A percentile compares a stretch with the other conserved stretches of the same genome.
Conservation (phyloP, 257 asterid genomes). For the Cruciata laevipes region DNA sequence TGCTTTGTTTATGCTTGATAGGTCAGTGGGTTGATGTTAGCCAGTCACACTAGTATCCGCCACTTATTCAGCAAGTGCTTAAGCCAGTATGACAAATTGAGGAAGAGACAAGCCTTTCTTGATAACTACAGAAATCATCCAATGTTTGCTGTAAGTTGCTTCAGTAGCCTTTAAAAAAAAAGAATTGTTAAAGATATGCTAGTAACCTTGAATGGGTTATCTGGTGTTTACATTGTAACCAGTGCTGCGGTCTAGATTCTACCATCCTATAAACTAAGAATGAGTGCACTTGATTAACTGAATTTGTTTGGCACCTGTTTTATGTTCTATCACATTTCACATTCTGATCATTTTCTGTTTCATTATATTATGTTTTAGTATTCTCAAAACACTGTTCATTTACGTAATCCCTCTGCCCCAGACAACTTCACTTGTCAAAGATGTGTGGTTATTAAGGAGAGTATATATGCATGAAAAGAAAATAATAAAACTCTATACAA, state of each 20-base stretch:
- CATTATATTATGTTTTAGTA: not conserved
- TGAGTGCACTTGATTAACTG: not conserved
- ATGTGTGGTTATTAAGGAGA: not conserved
- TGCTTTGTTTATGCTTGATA: conserved; percentile 23
- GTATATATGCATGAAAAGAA: not conserved
- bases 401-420: not conserved
- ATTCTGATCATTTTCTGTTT: too few species aligned
- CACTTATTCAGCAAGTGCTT: conserved; percentile 91
- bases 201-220: not conserved
- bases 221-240: not conserved
- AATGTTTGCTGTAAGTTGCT: conserved; percentile 86
- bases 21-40: conserved; percentile 99
- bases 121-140: conserved; percentile 92
- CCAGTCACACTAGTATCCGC: conserved; percentile 98
- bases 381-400: not conserved
- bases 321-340: too few species aligned
- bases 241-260: not conserved
- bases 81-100: conserved; percentile 93
- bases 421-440: not conserved
- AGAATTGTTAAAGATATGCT: not conserved
- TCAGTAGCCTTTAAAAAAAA: too few species aligned
- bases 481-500: not conserved
- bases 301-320: too few species aligned
- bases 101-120: conserved; percentile 98
- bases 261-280: not conserved